Evolutionary conservation across 495 filamentous ascomycete species (phyloP), one percentile per base, ranked within the genome.

Genomic region (Penicillium chermesinum): DNA sequence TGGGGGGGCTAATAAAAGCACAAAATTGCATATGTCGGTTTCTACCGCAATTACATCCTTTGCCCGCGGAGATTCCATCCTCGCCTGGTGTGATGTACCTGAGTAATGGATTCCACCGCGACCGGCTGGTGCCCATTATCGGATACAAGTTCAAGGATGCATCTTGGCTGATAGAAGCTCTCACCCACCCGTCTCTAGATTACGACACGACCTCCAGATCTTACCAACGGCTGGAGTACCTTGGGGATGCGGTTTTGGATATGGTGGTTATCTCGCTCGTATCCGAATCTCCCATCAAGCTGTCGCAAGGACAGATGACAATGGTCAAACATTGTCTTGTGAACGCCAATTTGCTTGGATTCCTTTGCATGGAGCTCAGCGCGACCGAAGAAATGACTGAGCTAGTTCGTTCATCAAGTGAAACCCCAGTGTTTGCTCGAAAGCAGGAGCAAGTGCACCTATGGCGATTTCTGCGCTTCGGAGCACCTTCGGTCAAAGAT

Each of bases 161-260:
- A 44, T 55, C 74, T 9, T 72, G 96, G 1, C 72, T 96, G 14
- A 56, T 86, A 14, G 90, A 96, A 68, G 88, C 91, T 1, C 71
- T 95, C 21, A 96, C 90, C 0, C 93, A 96, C 59, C 71, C 84
- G 0, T 95, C 89, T 2, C 87, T 75, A 52, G 69, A 66, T 27
- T 63, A 69, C 33, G 70, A 79, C 42, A 57, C 63, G n/a, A 61
- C 62, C 6, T 66, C 67, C 1, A 70, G 79, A 27, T 90, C 85
- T 7, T 88, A 94, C 62, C 86, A 96, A 54, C 83, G 91, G 0
- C 76, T 96, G 13, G 91, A 97, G 61, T 97, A 89, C 63, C 74
- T 96, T 0, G 93, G 93, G 7, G 93, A 98, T 58, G 25, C 25
- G 4, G 25, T 30, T 4, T 10, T 30, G 5, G 25, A 30, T 4